phyloP scores from a whole-genome alignment of 2,329 filamentous ascomycete genomes.

The Aureobasidium pullulans region DNA sequence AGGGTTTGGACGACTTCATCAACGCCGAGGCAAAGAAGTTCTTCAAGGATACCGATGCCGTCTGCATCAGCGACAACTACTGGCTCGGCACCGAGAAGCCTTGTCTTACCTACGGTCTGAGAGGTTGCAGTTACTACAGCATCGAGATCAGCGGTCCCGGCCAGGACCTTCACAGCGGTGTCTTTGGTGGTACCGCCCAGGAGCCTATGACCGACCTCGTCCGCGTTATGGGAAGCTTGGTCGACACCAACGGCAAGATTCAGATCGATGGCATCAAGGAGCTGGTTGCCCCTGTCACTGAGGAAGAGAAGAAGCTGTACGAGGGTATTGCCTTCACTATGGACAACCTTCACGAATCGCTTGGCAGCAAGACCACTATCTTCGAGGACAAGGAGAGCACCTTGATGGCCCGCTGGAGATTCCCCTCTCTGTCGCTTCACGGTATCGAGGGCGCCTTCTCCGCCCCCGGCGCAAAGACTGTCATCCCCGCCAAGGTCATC shows the following conservation, averaged over 20 bases:
- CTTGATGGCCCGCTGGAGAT: conserved; percentile 93
- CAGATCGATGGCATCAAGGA: conserved; percentile 89
- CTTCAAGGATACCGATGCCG: conserved; percentile 91
- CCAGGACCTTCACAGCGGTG: conserved; percentile 90
- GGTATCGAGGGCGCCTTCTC: conserved; percentile 94
- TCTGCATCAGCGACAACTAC: conserved; percentile 99
- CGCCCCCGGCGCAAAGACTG: conserved; percentile 89
- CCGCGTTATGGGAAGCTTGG: conserved; percentile 71
- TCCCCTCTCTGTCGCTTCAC: conserved; percentile 88
- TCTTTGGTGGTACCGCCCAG: conserved; percentile 92
- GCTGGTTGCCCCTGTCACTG: conserved; percentile 80
- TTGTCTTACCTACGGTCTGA: conserved; percentile 92
- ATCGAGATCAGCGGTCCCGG: conserved; percentile 84
- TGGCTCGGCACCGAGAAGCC: conserved; percentile 99
- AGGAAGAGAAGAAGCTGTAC: conserved; percentile 84
- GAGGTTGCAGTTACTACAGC: conserved; percentile 97
- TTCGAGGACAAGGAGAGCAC: conserved; percentile 82
- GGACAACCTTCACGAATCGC: conserved; percentile 85
- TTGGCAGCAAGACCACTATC: conserved; percentile 84
- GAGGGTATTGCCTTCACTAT: conserved; percentile 88
- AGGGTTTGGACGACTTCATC: conserved; percentile 93
- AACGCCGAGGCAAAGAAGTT: conserved; percentile 82
- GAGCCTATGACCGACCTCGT: conserved; percentile 98
- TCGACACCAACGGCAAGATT: conserved; percentile 87
- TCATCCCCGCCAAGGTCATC: conserved; percentile 94